Base-by-base conservation (phyloP, 2,329 filamentous ascomycete species). In the Colletotrichum brevisporum region DNA sequence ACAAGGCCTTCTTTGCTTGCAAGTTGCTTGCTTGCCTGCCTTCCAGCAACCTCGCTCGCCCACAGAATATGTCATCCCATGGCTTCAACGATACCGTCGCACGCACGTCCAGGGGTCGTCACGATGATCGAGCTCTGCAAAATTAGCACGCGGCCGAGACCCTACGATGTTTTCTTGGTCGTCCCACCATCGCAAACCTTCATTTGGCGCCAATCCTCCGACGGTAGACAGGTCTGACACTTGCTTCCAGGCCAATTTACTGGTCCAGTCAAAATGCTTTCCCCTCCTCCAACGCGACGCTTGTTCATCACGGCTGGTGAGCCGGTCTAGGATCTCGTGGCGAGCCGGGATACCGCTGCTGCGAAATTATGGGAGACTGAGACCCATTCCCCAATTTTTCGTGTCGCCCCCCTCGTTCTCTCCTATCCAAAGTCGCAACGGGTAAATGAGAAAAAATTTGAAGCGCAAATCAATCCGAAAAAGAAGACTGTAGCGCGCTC, bases 101-200 rank as follows among this genome's bases (percentile, higher is more conserved):
- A 50, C 54, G 50, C 47, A 48, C 48, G 53, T 24, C 53, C 47
- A 31, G 43, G 62, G 66, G 43, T 51, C 31, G 55, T 43, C 13
- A 26, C n/a, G 24, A 54, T 52, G 55, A 66, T 69, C 16, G 36
- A 24, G 36, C 36, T 51, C 18, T 56, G 50, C 39, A 43, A 47
- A 41, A 64, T 26, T 51, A 54, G 54, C 48, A 45, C 54, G 61
- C 41, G 50, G 66, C 62, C 54, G 55, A 51, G 66, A 45, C 54
- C 54, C 61, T 65, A 39, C 48, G 48, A 36, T 31, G 18, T 47
- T 26, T 51, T 55, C 54, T 59, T 65, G 48, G 61, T 65, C 54
- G 50, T 69, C 54, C 60, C 54, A 65, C 66, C 54, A 51, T 59
- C 48, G 41, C 50, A 65, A 60, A 58, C 45, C 61, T 55, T 58